phyloP scores from a whole-genome alignment of 129 eudicot species.

The Heracleum sosnowskyi region DNA sequence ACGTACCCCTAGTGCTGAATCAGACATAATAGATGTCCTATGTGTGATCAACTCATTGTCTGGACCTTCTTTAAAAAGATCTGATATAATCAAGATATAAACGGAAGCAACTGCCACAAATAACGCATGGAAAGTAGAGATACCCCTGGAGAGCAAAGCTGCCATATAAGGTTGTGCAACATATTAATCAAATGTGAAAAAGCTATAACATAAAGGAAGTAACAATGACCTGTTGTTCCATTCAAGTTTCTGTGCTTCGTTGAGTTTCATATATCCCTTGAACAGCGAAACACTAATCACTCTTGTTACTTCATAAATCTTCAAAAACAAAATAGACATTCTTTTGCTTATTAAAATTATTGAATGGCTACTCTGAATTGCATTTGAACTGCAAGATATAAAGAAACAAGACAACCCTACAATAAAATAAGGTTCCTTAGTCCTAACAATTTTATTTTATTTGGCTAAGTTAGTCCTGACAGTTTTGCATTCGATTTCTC shows the following conservation, averaged over 20 bases:
- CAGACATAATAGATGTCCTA: constrained; percentile 39
- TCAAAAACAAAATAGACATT: constrained; percentile 24
- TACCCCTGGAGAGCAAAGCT: constrained; percentile 40
- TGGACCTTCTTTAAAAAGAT: constrained; percentile 43
- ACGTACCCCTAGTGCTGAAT: constrained; percentile 56
- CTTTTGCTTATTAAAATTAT: not conserved
- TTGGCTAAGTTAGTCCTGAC: too few species aligned
- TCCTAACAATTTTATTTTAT: too few species aligned
- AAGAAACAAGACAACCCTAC: not conserved
- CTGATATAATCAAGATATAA: constrained; percentile 47
- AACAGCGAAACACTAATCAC: constrained; percentile 37
- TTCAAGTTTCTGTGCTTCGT: constrained; percentile 46
- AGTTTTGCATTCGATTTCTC: not conserved
- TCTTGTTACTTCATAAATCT: constrained; percentile 73
- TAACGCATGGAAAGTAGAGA: constrained; percentile 78
- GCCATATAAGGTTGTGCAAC: constrained; percentile 11
- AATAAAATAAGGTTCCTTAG: not conserved
- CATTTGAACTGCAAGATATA: not conserved
- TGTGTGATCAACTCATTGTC: constrained; percentile 30
- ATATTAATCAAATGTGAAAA: not conserved
- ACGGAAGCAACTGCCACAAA: constrained; percentile 51
- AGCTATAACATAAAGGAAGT: not conserved
- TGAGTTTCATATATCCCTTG: constrained; percentile 47
- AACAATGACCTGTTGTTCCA: constrained; percentile 69
- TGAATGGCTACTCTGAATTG: not conserved